Evolutionary conservation across 192 early-diverging fungal species (phyloP), one percentile per base, ranked within the genome.

Genomic region (Coemansia sp.): DNA sequence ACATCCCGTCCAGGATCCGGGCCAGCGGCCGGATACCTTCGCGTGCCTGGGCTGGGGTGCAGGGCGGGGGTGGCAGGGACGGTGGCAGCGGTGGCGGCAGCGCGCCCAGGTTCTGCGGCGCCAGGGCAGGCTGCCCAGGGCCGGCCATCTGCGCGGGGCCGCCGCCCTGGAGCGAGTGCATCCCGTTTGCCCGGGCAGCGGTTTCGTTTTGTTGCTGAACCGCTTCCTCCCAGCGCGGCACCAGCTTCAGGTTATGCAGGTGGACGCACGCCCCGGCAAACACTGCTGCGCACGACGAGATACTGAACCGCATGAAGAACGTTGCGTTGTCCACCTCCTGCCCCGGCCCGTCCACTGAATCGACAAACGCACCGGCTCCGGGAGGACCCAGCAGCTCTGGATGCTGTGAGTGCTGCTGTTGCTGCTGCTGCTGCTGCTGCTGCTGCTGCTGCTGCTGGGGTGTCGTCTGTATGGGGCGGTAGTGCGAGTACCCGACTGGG

Each of bases 221-320:
- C 7, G 66, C 54, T 27, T 44, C 34, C 26, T 49, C 57, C 66
- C 66, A 69, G 40, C 59, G 58, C 19, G 66, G 66, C 17, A 40
- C 35, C 30, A 70, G 46, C 38, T 33, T 51, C 19, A 64, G 27
- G 23, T 71, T 71, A 42, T 59, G 52, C 36, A 71, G 30, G 32
- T 71, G 67, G 35, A 71, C 48, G 18, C 38, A 59, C 3, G 67
- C 67, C 12, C 60, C 67, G 8, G 35, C 17, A 20, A 62, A 57
- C 1, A 37, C 51, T 8, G 67, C 60, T 8, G 55, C 30, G 43
- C 56, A 59, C 11, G 60, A 54, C 30, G 64, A 55, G 56, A 64
- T 51, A 30, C 51, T 64, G 41, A 63, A 59, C 5, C 60, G 67
- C 60, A 64, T 64, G 20, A 58, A 59, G 22, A 71, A 47, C 21